Base-by-base conservation (phyloP, 306 rosid genomes). In the Lathyrus aphaca region DNA sequence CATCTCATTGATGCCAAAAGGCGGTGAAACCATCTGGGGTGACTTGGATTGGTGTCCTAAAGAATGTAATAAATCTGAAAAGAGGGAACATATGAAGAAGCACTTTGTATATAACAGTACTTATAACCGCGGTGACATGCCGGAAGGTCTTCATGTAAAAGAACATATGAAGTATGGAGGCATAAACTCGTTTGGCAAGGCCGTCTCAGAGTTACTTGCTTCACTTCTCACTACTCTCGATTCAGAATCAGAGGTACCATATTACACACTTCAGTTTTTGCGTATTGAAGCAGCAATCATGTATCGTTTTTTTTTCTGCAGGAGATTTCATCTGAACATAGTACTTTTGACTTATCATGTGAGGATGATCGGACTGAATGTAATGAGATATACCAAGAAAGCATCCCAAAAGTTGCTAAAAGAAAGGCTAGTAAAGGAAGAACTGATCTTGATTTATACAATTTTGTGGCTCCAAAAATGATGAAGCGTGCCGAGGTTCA, bases 11-110 rank as follows among this genome's bases (percentile, higher is more conserved):
- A 72, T 91, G 82, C 97, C 97, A 9, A 91, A 91, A 78, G 97
- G 96, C 2, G 94, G 96, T 15, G 90, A 87, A 44, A 75, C 91
- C 51, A 85, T 91, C 25, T 91, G 96, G 97, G 94, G 90, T 29
- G 63, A 81, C 68, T 73, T 85, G 77, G 83, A 85, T 81, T 77
- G 83, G 89, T 72, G 81, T 73, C 84, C 91, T 46, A 89, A 87
- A 73, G 88, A 77, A 30, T 82, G 55, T 64, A 76, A 43, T 66
- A 65, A 68, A 44, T 82, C 82, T 74, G 87, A 71, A 42, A 74
- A 79, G 72, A 80, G 80, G 67, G 69, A 30, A 76, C 30, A 59
- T 19, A n/a, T 61, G 40, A 66, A 79, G 66, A 11, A 14, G 3
- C 66, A 75, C 66, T 57, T 57, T 30, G 56, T 65, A 60, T 55